phyloP scores from a whole-genome alignment of 192 early-diverging fungal species.

The Coemansia sp. region DNA sequence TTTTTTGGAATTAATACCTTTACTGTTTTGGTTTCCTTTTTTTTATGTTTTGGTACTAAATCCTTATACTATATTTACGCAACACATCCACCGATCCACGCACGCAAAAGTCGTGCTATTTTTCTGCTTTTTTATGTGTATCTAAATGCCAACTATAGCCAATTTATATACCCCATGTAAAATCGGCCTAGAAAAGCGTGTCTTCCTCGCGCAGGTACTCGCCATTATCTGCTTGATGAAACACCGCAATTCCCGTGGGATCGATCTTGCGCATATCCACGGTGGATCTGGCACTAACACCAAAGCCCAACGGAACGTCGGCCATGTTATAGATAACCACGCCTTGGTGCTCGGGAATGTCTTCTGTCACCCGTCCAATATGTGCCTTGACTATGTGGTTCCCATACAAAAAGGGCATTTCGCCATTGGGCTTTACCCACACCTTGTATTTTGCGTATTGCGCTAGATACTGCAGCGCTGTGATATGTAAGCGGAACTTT shows the following conservation, averaged over 20 bases:
- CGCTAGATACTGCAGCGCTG: constrained; percentile 86
- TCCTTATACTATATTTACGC: background rate
- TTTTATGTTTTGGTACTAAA: background rate
- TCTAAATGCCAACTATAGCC: background rate
- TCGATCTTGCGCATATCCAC: constrained; percentile 90
- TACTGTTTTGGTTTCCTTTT: background rate
- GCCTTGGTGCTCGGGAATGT: constrained; percentile 98
- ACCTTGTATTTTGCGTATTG: constrained; percentile 98
- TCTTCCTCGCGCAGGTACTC: constrained; percentile 89
- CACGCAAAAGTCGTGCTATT: no score
- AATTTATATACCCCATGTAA: background rate
- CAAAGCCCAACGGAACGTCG: constrained; percentile 95
- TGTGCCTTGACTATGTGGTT: constrained; percentile 98
- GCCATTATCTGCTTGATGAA: constrained; percentile 98
- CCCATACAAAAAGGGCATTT: constrained; percentile 98
- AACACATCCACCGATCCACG: background rate
- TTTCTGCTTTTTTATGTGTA: background rate
- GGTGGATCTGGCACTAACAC: constrained; percentile 93
- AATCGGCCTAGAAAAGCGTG: constrained; percentile 61
- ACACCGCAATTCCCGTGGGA: constrained; percentile 91
- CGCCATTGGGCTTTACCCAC: constrained; percentile 99
- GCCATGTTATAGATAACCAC: constrained; percentile 93
- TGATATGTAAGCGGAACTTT: constrained; percentile 95
- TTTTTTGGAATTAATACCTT: background rate
- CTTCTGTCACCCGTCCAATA: constrained; percentile 94